Conservation (phyloP, 345 rosid genomes). For the Euphorbia peplus region DNA sequence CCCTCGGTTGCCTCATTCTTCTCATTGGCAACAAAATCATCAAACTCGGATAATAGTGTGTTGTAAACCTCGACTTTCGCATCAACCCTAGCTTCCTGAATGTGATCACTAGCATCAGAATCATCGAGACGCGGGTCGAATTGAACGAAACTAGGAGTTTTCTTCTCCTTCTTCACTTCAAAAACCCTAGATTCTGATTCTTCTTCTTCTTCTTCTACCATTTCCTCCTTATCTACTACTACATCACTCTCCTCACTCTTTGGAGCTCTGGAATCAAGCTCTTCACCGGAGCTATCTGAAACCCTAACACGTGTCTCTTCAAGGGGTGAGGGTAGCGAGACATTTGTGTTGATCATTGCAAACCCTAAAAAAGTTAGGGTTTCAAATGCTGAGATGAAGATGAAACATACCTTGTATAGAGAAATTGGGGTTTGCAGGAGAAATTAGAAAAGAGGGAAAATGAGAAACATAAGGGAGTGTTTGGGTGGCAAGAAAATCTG, state of each 20-base stretch:
- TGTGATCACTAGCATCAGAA: conserved; percentile 14
- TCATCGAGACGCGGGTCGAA: conserved; percentile 25
- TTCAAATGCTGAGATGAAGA: not conserved
- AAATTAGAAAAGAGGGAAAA: not conserved
- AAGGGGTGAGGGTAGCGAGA: conserved; percentile 13
- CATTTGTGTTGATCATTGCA: conserved; percentile 22
- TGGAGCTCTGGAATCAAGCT: conserved; percentile 20
- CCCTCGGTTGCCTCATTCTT: conserved; percentile 46
- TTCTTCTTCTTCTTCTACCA: too few relatives aligned
- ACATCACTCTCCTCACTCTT: conserved; percentile 16
- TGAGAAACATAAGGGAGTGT: not conserved
- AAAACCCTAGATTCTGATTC: conserved; percentile 30
- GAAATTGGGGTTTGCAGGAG: conserved; percentile 5
- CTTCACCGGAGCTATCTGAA: conserved; percentile 20
- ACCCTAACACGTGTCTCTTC: conserved; percentile 29
- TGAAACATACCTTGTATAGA: conserved; percentile 21
- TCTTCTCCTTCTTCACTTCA: conserved; percentile 27
- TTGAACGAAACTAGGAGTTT: conserved; percentile 11
- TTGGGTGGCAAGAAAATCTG: conserved; percentile 27
- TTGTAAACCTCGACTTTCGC: conserved; percentile 37
- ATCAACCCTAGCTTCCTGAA: conserved; percentile 17
- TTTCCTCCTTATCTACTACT: conserved; percentile 25
- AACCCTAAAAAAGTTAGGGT: conserved; percentile 23
- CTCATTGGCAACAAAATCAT: conserved; percentile 86
- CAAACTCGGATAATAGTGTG: conserved; percentile 79